phyloP scores from a whole-genome alignment of 768 basidiomycete species.

The Trametopsis cervina region DNA sequence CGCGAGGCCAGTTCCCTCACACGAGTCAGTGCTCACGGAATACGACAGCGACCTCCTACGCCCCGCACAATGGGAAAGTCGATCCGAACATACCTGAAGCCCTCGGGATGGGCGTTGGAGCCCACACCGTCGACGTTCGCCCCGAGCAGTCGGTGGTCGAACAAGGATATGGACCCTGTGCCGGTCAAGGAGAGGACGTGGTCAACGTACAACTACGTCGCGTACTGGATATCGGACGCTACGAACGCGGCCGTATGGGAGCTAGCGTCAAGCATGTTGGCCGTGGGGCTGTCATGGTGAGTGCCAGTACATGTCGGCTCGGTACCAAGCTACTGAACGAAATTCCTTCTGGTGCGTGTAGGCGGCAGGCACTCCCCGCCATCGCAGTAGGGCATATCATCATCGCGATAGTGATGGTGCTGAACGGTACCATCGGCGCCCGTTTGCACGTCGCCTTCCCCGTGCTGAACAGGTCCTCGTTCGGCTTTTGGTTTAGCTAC shows the following conservation, averaged over 20 bases:
- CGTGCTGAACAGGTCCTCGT: conserved; percentile 77
- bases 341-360: conserved; percentile 14
- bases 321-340: background rate
- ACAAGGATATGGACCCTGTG: conserved; percentile 76
- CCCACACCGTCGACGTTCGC: conserved; percentile 50
- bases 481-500: conserved; percentile 88
- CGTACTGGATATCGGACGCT: conserved; percentile 44
- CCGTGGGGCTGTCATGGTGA: conserved; percentile 66
- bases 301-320: conserved; percentile 5
- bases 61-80: conserved; percentile 5
- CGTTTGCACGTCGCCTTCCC: conserved; percentile 72
- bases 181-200: conserved; percentile 55
- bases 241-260: conserved; percentile 36
- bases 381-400: conserved; percentile 70
- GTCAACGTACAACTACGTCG: conserved; percentile 59
- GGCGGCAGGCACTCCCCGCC: conserved; percentile 60
- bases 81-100: conserved; percentile 23
- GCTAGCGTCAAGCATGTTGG: conserved; percentile 68
- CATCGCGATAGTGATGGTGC: conserved; percentile 65
- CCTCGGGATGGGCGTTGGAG: conserved; percentile 43
- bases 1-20: no score
- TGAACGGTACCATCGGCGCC: conserved; percentile 76
- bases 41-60: no score
- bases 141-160: conserved; percentile 53
- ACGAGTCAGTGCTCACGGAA: no score